Evolutionary conservation across 148 eudicot species (phyloP).

Genomic region (Amaranthus hypochondriacus): DNA sequence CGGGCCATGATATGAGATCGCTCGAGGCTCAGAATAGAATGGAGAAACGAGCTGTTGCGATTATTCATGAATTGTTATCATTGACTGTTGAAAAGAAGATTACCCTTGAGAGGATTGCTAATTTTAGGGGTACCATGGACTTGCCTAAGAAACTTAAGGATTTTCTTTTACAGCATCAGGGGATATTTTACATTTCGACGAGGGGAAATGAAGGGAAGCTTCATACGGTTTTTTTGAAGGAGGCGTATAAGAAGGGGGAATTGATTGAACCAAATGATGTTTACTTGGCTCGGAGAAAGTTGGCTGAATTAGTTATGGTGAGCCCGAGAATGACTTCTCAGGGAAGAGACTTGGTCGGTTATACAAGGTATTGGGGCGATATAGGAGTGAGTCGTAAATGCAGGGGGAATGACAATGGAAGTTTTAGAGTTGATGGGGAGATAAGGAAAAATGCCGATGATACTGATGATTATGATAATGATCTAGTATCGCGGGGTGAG

Average conservation of each 20-base stretch:
- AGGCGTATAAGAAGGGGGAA: conserved; percentile 86
- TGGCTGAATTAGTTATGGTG: conserved; percentile 60
- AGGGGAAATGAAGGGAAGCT: conserved; percentile 95
- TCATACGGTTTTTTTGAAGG: conserved; percentile 88
- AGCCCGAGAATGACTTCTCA: conserved; percentile 62
- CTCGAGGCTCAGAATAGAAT: conserved; percentile 82
- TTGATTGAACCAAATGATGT: conserved; percentile 77
- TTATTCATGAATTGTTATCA: conserved; percentile 75
- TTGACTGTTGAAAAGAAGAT: conserved; percentile 97
- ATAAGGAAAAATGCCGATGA: conserved; percentile 18
- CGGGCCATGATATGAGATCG: conserved; percentile 86
- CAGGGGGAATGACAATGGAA: conserved; percentile 15
- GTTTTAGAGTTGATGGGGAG: conserved; percentile 19
- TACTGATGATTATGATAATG: too few relatives aligned
- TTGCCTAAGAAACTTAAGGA: conserved; percentile 89
- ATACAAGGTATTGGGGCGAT: conserved; percentile 39
- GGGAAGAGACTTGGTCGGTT: conserved; percentile 52
- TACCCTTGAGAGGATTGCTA: conserved; percentile 91
- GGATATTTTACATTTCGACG: conserved; percentile 90
- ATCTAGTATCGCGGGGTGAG: too few relatives aligned
- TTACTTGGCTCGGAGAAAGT: conserved; percentile 83
- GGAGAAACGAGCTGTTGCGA: conserved; percentile 88
- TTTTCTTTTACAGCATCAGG: conserved; percentile 87
- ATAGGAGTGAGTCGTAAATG: conserved; percentile 11
- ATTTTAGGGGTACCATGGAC: conserved; percentile 69